Percentiles rank a stretch among this genome's conserved stretches.
phyloP scores from a whole-genome alignment of 2,329 filamentous ascomycete genomes.

The Botryotinia convoluta region DNA sequence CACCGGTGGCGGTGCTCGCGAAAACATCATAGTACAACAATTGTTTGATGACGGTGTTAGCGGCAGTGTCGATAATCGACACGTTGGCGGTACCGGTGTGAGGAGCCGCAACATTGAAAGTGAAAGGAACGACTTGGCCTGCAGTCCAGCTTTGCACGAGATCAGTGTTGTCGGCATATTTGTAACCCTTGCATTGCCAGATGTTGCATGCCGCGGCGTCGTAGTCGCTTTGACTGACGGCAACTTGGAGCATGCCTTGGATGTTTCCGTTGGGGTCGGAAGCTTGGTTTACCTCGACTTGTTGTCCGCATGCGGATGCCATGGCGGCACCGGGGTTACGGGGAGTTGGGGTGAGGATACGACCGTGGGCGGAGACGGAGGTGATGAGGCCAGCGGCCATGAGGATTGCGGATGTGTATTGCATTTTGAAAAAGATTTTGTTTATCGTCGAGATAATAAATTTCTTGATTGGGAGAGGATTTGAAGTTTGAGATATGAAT shows the following conservation, averaged over 20 bases:
- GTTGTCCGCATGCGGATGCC: conserved; percentile 43
- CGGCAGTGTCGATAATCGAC: conserved; percentile 49
- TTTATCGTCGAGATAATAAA: conserved; percentile 1
- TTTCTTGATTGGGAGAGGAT: neutral
- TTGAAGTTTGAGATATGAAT: neutral
- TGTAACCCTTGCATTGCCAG: conserved; percentile 50
- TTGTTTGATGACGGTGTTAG: conserved; percentile 49
- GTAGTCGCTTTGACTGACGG: conserved; percentile 33
- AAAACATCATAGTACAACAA: conserved; percentile 50
- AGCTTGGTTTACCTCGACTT: conserved; percentile 40
- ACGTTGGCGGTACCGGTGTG: conserved; percentile 56
- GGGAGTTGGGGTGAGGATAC: conserved; percentile 44
- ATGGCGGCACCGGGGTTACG: conserved; percentile 45
- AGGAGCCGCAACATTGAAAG: conserved; percentile 45
- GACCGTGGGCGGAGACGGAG: conserved; percentile 49
- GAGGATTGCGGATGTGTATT: conserved; percentile 32
- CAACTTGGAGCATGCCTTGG: conserved; percentile 39
- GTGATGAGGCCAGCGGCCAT: conserved; percentile 37
- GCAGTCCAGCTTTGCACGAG: conserved; percentile 45
- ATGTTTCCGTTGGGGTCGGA: conserved; percentile 39
- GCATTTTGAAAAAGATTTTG: conserved; percentile 24
- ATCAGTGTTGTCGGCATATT: conserved; percentile 45
- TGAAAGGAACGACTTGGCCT: conserved; percentile 46
- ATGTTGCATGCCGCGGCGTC: conserved; percentile 40
- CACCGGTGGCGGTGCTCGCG: conserved; percentile 45